Conservation (phyloP, 768 basidiomycete species). For the Boletus sensibilis region DNA sequence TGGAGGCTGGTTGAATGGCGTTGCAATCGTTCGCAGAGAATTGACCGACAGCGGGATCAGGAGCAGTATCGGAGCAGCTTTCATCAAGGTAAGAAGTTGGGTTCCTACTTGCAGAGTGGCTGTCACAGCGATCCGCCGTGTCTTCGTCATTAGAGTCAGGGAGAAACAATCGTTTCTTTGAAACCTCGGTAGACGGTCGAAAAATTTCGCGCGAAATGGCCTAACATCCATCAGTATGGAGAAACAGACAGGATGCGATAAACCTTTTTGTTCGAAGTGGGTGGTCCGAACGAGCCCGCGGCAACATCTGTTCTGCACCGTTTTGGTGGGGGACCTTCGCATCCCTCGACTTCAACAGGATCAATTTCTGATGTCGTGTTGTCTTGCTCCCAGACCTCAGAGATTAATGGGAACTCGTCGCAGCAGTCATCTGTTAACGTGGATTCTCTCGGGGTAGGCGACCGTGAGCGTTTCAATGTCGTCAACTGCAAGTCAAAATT, state of each 20-base stretch:
- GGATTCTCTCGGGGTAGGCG: conserved; percentile 10
- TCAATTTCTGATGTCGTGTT: conserved; percentile 32
- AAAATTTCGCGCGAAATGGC: not conserved
- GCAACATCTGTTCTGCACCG: conserved; percentile 8
- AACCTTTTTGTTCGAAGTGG: conserved; percentile 15
- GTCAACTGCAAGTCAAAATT: conserved; percentile 54
- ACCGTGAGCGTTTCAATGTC: conserved; percentile 24
- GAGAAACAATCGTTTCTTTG: conserved; percentile 20
- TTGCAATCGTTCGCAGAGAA: not conserved
- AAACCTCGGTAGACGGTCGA: not conserved
- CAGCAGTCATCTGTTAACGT: conserved; percentile 32
- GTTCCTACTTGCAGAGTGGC: not conserved
- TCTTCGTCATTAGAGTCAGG: conserved; percentile 14
- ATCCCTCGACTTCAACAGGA: conserved; percentile 37
- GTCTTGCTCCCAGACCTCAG: conserved; percentile 34
- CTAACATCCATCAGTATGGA: conserved; percentile 12
- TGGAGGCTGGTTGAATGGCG: conserved; percentile 3
- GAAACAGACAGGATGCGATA: not conserved
- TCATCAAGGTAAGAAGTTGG: conserved; percentile 25
- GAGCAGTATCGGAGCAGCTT: conserved; percentile 30
- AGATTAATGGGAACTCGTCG: conserved; percentile 35
- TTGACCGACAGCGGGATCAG: conserved; percentile 5
- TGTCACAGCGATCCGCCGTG: not conserved
- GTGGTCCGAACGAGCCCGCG: not conserved
- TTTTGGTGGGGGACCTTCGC: conserved; percentile 18